Conservation (phyloP, 495 filamentous ascomycete genomes). For the Xylaria telfairii region DNA sequence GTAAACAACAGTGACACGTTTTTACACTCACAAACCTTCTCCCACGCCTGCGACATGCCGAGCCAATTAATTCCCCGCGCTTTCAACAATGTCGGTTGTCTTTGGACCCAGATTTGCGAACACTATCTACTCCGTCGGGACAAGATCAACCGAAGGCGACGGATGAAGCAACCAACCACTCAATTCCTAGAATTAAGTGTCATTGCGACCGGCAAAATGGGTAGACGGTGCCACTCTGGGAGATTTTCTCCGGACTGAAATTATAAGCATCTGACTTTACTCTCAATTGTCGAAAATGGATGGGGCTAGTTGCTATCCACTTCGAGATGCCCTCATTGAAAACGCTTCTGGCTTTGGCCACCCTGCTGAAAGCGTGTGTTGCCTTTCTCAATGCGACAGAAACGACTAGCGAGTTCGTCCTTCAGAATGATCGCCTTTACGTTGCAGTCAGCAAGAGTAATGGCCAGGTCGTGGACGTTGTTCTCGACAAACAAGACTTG, state of each 20-base stretch:
- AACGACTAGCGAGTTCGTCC: slow-evolving; percentile 34
- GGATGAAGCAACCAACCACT: neutral
- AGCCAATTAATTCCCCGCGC: slow-evolving; percentile 10
- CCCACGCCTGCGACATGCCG: neutral
- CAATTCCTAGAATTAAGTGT: slow-evolving; percentile 6
- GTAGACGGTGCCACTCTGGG: neutral
- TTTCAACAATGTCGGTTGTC: neutral
- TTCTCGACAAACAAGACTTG: slow-evolving; percentile 58
- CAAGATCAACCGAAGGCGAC: slow-evolving; percentile 14
- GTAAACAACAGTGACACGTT: neutral
- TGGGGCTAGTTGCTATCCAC: neutral
- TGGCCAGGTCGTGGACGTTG: slow-evolving; percentile 50
- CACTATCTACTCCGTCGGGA: slow-evolving; percentile 11
- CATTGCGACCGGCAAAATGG: slow-evolving; percentile 13
- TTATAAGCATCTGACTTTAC: neutral
- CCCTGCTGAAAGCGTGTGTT: slow-evolving; percentile 12
- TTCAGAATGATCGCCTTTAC: slow-evolving; percentile 56
- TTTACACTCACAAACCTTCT: neutral
- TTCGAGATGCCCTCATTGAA: slow-evolving; percentile 10
- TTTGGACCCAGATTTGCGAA: neutral
- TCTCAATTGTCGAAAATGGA: neutral
- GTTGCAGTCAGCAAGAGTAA: slow-evolving; percentile 51
- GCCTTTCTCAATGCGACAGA: slow-evolving; percentile 39
- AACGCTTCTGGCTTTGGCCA: slow-evolving; percentile 20
- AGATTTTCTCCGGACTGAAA: slow-evolving; percentile 6